Evolutionary conservation across 345 rosid genomes (phyloP).

Genomic region (Arabidopsis arenosa): DNA sequence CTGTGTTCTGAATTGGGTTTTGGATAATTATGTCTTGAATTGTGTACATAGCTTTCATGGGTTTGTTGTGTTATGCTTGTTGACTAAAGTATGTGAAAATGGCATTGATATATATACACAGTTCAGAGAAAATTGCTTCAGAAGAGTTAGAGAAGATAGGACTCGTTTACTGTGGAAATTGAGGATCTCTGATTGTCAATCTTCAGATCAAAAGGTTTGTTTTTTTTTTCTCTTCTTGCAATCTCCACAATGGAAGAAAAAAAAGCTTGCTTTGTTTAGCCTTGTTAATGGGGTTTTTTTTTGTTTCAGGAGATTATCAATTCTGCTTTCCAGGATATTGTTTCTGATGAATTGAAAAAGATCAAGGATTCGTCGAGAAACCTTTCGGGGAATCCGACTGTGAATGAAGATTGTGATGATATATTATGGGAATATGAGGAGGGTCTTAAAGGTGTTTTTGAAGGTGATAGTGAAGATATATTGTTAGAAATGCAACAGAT

Average conservation of each 20-base stretch:
- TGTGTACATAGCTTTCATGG: neutral
- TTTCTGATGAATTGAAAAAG: constrained; percentile 72
- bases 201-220: constrained; percentile 57
- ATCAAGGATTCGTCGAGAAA: constrained; percentile 54
- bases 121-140: constrained; percentile 73
- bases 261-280: neutral
- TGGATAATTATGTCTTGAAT: neutral
- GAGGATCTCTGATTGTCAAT: constrained; percentile 60
- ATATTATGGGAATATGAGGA: constrained; percentile 87
- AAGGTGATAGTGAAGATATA: constrained; percentile 84
- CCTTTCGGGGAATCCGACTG: constrained; percentile 19
- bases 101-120: neutral
- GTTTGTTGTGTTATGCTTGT: neutral
- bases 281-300: neutral
- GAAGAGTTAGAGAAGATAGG: constrained; percentile 78
- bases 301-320: constrained; percentile 62
- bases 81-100: neutral
- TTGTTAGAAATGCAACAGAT: constrained; percentile 88
- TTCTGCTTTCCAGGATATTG: constrained; percentile 70
- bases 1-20: constrained; percentile 4
- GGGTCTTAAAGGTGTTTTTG: constrained; percentile 64
- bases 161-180: constrained; percentile 77
- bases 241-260: neutral
- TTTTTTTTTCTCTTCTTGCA: constrained; percentile 4
- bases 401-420: constrained; percentile 48